Base-by-base conservation (phyloP, 2,329 filamentous ascomycete genomes). In the Didymella sp. region DNA sequence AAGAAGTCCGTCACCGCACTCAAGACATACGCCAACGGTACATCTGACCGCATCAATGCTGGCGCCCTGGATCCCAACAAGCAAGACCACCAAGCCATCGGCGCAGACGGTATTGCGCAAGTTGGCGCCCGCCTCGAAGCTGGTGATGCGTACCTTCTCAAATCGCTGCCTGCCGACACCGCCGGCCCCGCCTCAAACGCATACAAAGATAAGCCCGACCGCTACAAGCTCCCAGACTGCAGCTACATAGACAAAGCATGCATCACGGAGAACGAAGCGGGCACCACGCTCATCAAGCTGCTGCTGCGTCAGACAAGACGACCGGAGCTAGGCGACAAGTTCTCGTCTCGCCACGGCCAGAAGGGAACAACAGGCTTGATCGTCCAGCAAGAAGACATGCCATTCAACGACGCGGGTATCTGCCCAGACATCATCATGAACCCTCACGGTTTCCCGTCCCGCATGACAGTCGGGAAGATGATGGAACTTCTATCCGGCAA, bases 391-490 rank as follows among this genome's bases (percentile, higher is more conserved):
- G 92, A 95, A 73, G 95, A 99, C 73, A 90, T 99, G 87, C 95
- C 95, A 0, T 99, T 99, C 79, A 90, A 90, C 31, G 95, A 99
- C 77, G 82, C 84, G 49, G 96, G 95, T 2, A 86, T 99, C 64
- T 89, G 88, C n/a, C 95, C 95, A 0, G 95, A 99, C 77, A 97
- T 99, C 66, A 99, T 99, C 85, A 99, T 99, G 95, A 99, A 99
- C 81, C 95, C 96, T 0, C 95, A 99, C 79, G 95, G 95, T 87
- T 99, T 99, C 84, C 95, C 95, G 1, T 98, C 94, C 28, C 95
- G 95, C 77, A 99, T 99, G 95, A 99, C 95, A 51, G 95, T 99
- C 61, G 95, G 95, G 28, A 99, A 99, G 78, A 90, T 99, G 82
- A 86, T 99, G 47, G 95, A 99, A 75, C 90, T 96, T 41, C 83